These are phyloP conservation scores for Populus simonii DNA, from an alignment of 345 rosid genomes.

Conservation along the genomic window DNA sequence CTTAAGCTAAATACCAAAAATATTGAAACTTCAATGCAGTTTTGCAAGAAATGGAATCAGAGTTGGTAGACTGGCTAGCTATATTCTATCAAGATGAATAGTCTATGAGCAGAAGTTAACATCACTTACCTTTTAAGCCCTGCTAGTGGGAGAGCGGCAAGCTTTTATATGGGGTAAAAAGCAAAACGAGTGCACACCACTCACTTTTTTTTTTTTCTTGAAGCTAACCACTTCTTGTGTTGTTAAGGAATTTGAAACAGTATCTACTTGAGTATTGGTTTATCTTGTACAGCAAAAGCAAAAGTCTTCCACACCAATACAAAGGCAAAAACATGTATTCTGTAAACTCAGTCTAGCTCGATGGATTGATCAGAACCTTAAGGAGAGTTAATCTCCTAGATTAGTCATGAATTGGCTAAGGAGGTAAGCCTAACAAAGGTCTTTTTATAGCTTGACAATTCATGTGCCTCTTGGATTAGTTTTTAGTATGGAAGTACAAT, in stretches of 20 bases:
- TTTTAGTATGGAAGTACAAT: background rate
- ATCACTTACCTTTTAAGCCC: slow-evolving; percentile 10
- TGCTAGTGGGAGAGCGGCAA: background rate
- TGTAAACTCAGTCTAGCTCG: too few species aligned
- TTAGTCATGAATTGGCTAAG: background rate
- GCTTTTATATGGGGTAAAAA: background rate
- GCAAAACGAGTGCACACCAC: background rate
- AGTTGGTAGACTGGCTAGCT: background rate
- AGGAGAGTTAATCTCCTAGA: too few species aligned
- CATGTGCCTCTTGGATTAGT: background rate
- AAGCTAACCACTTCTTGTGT: background rate
- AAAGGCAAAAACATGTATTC: background rate
- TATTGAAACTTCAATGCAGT: background rate
- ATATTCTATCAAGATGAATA: background rate
- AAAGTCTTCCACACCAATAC: slow-evolving; percentile 4
- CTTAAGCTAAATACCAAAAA: background rate
- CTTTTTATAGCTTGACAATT: background rate
- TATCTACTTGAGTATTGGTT: background rate
- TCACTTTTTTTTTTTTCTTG: background rate
- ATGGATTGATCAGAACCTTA: too few species aligned
- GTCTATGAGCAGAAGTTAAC: background rate
- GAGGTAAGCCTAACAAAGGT: background rate
- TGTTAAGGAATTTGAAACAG: background rate
- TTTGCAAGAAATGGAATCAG: background rate
- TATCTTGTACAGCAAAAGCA: background rate